Base-by-base conservation (phyloP, 257 asterid species). In the Oldenlandia corymbosa region DNA sequence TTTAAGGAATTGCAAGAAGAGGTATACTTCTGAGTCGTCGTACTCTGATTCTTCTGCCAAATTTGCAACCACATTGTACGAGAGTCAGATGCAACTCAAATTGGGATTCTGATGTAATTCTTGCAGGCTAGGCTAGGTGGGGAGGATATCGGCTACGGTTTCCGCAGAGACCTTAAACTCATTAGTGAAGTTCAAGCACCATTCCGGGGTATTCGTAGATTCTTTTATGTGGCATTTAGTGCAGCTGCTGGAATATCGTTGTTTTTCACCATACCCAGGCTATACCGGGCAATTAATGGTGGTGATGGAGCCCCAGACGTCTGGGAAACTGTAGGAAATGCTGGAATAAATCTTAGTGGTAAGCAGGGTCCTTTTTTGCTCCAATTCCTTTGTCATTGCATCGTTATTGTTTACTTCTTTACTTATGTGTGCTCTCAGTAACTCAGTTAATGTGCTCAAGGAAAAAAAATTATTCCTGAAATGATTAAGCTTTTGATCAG, bases 131-230 rank as follows among this genome's bases (percentile, higher is more conserved):
- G 68, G 78, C 66, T 85, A 63, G 99, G 99, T 32, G 99, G 99
- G 69, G 99, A 89, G 82, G 99, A 92, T 61, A 65, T 89, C 68
- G 99, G 99, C 52, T 81, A 82, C 71, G 39, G 99, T 71, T 92
- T 92, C 67, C 83, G 97, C 62, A 85, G 99, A 79, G 99, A 92
- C 79, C 95, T 92, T 16, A 92, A 89, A 79, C 96, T 89, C 71
- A 92, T 92, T 46, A 84, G 97, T 75, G 99, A 92, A 80, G 99
- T 92, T 71, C 99, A 92, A 84, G 97, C 99, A 52, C 99, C 99
- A 41, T 92, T 92, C 68, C 91, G 99, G 42, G 99, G 99, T 30
- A 75, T 92, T 68, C 83, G 96, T 27, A 85, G 75, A 67, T 92
- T 92, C 72, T 92, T 92, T 79, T 92, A 87, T 69, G 88, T 89